A percentile compares a stretch with the other conserved stretches of the same genome.
Evolutionary conservation across 1,284 basidiomycete genomes (phyloP).

Genomic region (Tetrapyrgos nigripes): DNA sequence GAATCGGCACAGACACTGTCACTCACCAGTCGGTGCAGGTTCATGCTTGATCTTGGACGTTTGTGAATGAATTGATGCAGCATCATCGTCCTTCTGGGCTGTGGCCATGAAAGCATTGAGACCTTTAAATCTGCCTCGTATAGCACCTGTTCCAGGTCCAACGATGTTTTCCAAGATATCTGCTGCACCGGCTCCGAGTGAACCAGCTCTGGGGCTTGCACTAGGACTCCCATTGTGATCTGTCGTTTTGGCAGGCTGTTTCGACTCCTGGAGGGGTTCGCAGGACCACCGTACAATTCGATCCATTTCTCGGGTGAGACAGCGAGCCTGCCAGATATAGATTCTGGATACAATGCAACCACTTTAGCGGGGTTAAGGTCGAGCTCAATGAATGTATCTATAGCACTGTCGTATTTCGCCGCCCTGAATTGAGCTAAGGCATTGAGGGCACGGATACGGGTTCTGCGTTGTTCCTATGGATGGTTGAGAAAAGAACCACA

Average conservation of each 20-base stretch:
- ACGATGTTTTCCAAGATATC: conserved; percentile 17
- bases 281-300: conserved; percentile 83
- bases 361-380: conserved; percentile 95
- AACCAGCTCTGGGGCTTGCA: conserved; percentile 21
- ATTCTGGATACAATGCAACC: conserved; percentile 86
- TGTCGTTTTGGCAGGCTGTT: conserved; percentile 19
- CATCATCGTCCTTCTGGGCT: conserved; percentile 62
- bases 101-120: conserved; percentile 57
- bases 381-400: conserved; percentile 88
- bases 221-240: conserved; percentile 32
- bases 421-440: conserved; percentile 81
- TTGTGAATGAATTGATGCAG: conserved; percentile 49
- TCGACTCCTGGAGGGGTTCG: conserved; percentile 22
- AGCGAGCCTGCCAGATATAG: conserved; percentile 81
- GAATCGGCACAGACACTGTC: background rate
- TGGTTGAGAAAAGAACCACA: conserved; percentile 6
- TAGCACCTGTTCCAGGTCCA: conserved; percentile 42
- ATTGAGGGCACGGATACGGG: conserved; percentile 69
- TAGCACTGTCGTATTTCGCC: conserved; percentile 75
- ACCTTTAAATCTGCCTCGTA: conserved; percentile 58
- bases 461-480: conserved; percentile 56
- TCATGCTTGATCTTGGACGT: conserved; percentile 35
- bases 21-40: conserved; percentile 33
- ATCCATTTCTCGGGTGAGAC: conserved; percentile 82
- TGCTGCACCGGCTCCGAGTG: conserved; percentile 2